Evolutionary conservation across 129 eudicot species (phyloP), one percentile per base, ranked within the genome.

Genomic region (Calendula officinalis): DNA sequence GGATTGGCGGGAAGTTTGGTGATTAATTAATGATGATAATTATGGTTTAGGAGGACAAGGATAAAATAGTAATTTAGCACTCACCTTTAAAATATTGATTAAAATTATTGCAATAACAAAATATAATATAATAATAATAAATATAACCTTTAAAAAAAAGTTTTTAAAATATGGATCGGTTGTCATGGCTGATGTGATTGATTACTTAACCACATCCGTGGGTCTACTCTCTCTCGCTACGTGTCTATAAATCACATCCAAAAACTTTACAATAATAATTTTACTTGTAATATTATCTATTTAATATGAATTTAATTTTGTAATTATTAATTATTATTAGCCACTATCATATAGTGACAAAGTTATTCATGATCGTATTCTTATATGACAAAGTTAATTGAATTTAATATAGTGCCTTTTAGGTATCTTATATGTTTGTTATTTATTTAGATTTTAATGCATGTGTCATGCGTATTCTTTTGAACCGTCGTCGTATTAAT

Each of bases 141-240:
- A 67, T 30, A n/a, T n/a, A 17, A 16, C 7, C 33, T 53, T 12
- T n/a, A 44, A 64, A 46, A 72, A 10, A 22, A 0, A 22, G 30
- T 22, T 22, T 22, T 22, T 22, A n/a, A n/a, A n/a, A n/a, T n/a
- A n/a, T n/a, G n/a, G n/a, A n/a, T n/a, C n/a, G n/a, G n/a, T n/a
- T n/a, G n/a, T n/a, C n/a, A n/a, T n/a, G n/a, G n/a, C n/a, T n/a
- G 76, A 71, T 71, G 51, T 61, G 62, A 40, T 65, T 64, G 77
- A 73, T 56, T 42, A n/a, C 5, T 22, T 35, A 73, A 38, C 72
- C 41, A 64, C 60, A 73, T 73, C 55, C 71, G 72, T 72, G 77
- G 58, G 71, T 46, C 71, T 55, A 15, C 68, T 48, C 14, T 34
- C 8, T 22, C 48, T 45, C 37, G 64, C 4, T 57, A 73, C 71